Evolutionary conservation across 306 rosid species (phyloP), one percentile per base, ranked within the genome.

Genomic region (Trifolium fragiferum): DNA sequence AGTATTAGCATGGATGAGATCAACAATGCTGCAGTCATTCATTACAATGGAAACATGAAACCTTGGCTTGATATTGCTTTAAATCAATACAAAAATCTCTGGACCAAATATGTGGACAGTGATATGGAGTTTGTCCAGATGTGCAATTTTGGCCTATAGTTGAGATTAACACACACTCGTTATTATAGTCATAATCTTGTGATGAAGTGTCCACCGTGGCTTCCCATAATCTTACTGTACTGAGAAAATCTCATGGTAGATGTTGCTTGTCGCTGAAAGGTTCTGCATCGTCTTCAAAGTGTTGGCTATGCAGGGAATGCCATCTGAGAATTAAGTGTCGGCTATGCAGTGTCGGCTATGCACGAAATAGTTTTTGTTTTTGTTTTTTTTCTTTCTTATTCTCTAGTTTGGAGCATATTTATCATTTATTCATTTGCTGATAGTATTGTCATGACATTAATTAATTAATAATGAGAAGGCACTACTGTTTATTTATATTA

Each of bases 41-140:
- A 92, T 84, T 95, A 95, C 90, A 95, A 87, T 7, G 99, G 99
- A 74, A 85, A 89, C 86, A 95, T 92, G 99, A 95, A 95, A 76
- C 99, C 99, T 33, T 95, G 99, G 99, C 97, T 95, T 15, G 99
- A 95, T 78, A 87, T 95, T 76, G 99, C 99, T 19, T 80, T 95
- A 93, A 95, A 95, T 79, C 99, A 95, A 70, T 95, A 92, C 65
- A 95, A 95, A 89, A 86, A 81, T 77, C 92, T 92, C 3, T 95
- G 99, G 99, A 90, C 99, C 47, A 89, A 89, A 79, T 89, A 92
- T 41, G 91, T 95, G 61, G 99, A 95, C 93, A 95, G 85, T 35
- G 99, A 90, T 71, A 92, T 92, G 99, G 97, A 95, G 70, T 95
- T 87, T 78, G 99, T 95, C 76, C 98, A 95, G 85, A 86, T 92